phyloP scores from a whole-genome alignment of 352 stramenopile species.

The Ophiocytium majus region DNA sequence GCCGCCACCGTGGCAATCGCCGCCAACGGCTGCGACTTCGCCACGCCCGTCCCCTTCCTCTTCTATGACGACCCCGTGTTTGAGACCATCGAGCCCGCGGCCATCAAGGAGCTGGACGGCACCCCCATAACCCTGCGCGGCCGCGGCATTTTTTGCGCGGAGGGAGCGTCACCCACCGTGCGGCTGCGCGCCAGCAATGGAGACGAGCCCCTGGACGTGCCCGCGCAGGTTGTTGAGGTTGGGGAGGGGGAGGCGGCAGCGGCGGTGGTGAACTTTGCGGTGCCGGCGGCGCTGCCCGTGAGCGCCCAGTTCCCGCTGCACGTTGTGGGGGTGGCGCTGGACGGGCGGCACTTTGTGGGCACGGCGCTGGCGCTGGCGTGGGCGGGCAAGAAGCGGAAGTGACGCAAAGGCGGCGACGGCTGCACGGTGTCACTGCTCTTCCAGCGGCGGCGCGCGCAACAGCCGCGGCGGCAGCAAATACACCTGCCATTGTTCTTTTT shows the following conservation, averaged over 20 bases:
- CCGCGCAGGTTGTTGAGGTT: not conserved
- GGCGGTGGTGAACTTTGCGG: not conserved
- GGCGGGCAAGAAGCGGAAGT: constrained; percentile 10
- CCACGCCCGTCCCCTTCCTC: not conserved
- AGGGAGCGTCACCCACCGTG: not conserved
- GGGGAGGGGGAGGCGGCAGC: not conserved
- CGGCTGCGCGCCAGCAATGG: not conserved
- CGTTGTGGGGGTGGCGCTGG: not conserved
- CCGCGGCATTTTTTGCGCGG: not conserved
- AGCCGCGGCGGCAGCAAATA: too few species aligned
- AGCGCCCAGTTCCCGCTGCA: not conserved
- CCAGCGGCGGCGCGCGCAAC: too few species aligned
- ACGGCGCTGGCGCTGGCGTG: not conserved
- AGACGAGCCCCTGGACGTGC: not conserved
- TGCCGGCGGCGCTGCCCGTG: not conserved
- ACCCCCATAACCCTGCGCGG: not conserved
- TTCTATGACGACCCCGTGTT: constrained; percentile 11
- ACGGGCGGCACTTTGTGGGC: not conserved
- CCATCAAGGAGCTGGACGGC: not conserved
- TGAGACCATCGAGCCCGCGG: not conserved
- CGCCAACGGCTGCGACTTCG: not conserved
- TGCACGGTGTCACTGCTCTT: too few species aligned
- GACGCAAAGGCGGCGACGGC: too few species aligned
- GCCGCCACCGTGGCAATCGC: too few species aligned
- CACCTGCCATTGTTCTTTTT: too few species aligned